Conservation (phyloP, 257 asterid species). For the Solanum lignicaule region DNA sequence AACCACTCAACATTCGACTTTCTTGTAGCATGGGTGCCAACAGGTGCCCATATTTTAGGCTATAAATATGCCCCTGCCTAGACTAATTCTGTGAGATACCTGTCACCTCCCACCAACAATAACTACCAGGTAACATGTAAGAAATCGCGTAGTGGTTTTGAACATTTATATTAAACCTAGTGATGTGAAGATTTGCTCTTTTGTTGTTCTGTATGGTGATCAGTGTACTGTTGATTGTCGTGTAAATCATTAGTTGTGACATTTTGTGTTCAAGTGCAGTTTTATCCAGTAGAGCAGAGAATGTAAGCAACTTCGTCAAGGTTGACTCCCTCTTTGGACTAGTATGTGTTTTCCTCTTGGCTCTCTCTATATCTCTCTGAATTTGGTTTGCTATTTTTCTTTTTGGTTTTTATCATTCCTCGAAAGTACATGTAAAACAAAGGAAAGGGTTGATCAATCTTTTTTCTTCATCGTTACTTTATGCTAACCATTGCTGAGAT, state of each 20-base stretch:
- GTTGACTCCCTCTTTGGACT: conserved; percentile 72
- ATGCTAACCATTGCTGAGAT: not conserved
- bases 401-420: not conserved
- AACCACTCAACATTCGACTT: not conserved
- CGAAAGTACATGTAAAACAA: not conserved
- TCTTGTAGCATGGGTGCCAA: not conserved
- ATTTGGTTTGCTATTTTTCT: not conserved
- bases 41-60: not conserved
- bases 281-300: conserved; percentile 71
- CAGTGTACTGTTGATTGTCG: not conserved
- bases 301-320: conserved; percentile 75
- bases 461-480: not conserved
- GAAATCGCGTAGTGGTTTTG: not conserved
- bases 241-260: not conserved
- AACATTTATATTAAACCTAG: not conserved
- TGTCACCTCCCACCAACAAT: not conserved
- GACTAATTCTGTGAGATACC: not conserved
- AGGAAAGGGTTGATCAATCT: not conserved
- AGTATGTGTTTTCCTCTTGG: conserved; percentile 21
- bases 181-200: not conserved
- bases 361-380: not conserved
- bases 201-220: not conserved
- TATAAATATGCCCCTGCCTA: not conserved
- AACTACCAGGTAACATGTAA: not conserved
- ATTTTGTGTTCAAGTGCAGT: conserved; percentile 30